Percentiles rank a stretch among this genome's conserved stretches.
These are phyloP conservation scores for Podila clonocystis DNA, from an alignment of 192 early-diverging fungal genomes.

Conservation along the genomic window DNA sequence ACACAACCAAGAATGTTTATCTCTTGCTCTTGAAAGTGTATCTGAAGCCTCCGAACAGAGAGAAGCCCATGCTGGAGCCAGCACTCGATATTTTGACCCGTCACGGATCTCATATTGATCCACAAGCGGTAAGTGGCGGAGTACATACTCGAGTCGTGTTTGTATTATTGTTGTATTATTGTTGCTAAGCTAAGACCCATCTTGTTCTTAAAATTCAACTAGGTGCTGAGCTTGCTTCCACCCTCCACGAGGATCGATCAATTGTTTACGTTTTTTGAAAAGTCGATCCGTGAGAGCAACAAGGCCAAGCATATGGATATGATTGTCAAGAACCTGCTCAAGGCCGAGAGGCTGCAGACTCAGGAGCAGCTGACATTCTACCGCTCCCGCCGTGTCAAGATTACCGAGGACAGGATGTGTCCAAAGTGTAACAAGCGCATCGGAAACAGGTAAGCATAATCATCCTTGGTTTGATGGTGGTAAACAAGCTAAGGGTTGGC, in stretches of 20 bases:
- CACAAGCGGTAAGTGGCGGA: constrained; percentile 46
- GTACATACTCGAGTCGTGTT: no score
- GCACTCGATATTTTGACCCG: constrained; percentile 68
- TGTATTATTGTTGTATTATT: not conserved
- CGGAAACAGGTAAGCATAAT: constrained; percentile 59
- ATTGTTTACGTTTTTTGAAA: constrained; percentile 69
- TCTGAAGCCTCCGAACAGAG: constrained; percentile 57
- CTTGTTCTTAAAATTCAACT: not conserved
- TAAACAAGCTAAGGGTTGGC: no score
- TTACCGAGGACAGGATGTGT: constrained; percentile 83
- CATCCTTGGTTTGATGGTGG: not conserved
- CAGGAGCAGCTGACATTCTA: constrained; percentile 72
- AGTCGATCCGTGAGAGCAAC: constrained; percentile 70
- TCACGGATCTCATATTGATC: constrained; percentile 77
- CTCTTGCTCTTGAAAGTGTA: constrained; percentile 72
- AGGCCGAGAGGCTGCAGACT: constrained; percentile 73
- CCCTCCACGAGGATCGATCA: constrained; percentile 48
- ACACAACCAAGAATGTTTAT: constrained; percentile 67
- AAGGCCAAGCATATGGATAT: constrained; percentile 68
- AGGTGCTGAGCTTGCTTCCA: constrained; percentile 59
- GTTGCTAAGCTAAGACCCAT: not conserved
- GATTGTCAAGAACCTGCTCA: constrained; percentile 75
- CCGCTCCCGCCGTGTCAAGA: constrained; percentile 66
- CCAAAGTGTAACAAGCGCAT: constrained; percentile 73
- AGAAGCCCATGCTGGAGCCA: constrained; percentile 61